phyloP scores from a whole-genome alignment of 2,329 filamentous ascomycete species.

The Fusarium transvaalense region DNA sequence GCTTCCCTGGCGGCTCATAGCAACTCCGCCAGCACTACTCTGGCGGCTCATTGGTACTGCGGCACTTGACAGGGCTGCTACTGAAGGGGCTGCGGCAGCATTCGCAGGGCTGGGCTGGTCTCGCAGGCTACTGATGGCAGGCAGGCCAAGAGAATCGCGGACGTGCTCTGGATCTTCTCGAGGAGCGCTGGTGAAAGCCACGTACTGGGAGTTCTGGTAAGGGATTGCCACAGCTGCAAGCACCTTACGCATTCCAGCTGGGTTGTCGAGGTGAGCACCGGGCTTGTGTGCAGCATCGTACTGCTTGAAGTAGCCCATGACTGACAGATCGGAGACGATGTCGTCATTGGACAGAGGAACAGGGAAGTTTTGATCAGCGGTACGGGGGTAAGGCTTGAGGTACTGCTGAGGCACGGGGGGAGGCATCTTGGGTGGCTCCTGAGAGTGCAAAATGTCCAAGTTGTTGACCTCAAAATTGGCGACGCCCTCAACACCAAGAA shows the following conservation, averaged over 20 bases:
- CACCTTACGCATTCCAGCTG: slow-evolving; percentile 66
- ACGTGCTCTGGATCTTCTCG: slow-evolving; percentile 64
- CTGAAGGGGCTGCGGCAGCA: slow-evolving; percentile 38
- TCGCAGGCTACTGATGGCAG: slow-evolving; percentile 57
- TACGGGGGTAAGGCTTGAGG: slow-evolving; percentile 67
- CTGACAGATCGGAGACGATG: slow-evolving; percentile 65
- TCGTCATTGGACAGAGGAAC: slow-evolving; percentile 64
- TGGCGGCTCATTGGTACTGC: slow-evolving; percentile 67
- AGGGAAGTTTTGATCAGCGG: slow-evolving; percentile 68
- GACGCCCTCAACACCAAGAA: slow-evolving; percentile 71
- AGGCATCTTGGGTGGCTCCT: slow-evolving; percentile 69
- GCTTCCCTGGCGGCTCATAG: slow-evolving; percentile 69
- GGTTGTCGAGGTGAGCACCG: slow-evolving; percentile 67
- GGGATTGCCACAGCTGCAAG: slow-evolving; percentile 67
- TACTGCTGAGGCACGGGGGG: slow-evolving; percentile 69
- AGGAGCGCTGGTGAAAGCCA: slow-evolving; percentile 61
- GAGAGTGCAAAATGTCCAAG: slow-evolving; percentile 66
- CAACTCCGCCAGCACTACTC: slow-evolving; percentile 66
- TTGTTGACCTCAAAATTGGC: slow-evolving; percentile 70
- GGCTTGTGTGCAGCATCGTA: slow-evolving; percentile 67
- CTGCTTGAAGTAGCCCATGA: slow-evolving; percentile 70
- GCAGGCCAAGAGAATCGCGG: slow-evolving; percentile 64
- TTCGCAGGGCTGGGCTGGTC: slow-evolving; percentile 55
- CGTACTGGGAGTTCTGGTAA: slow-evolving; percentile 61
- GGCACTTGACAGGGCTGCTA: slow-evolving; percentile 50